Evolutionary conservation across 495 filamentous ascomycete genomes (phyloP).

Genomic region (Annulohypoxylon stygium): DNA sequence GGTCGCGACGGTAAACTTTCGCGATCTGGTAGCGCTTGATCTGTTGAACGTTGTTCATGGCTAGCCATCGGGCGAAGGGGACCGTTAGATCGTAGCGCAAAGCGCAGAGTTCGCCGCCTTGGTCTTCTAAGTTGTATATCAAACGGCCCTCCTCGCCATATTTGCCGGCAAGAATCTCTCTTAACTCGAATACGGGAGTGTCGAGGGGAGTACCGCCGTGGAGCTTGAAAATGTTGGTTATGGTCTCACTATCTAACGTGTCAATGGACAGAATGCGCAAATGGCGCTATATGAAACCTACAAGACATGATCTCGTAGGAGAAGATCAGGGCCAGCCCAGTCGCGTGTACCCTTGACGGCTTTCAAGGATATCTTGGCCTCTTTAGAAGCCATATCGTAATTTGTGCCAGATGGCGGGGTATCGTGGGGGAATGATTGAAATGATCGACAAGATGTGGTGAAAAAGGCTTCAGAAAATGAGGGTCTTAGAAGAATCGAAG

Average conservation of each 20-base stretch:
- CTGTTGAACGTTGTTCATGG: constrained; percentile 82
- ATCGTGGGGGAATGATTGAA: constrained; percentile 14
- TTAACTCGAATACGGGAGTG: constrained; percentile 66
- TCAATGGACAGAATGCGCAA: constrained; percentile 11
- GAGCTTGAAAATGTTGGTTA: constrained; percentile 54
- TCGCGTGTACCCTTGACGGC: constrained; percentile 42
- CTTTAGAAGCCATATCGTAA: constrained; percentile 40
- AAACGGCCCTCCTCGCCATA: constrained; percentile 87
- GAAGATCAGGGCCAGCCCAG: constrained; percentile 38
- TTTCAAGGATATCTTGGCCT: constrained; percentile 40
- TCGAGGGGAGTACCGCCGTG: constrained; percentile 60
- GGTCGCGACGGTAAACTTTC: constrained; percentile 75
- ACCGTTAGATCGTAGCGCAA: constrained; percentile 86
- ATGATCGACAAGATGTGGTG: constrained; percentile 2
- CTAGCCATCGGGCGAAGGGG: constrained; percentile 92
- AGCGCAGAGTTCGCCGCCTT: constrained; percentile 90
- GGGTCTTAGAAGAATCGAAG: constrained; percentile 9
- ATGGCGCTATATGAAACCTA: constrained; percentile 13
- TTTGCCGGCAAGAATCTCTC: constrained; percentile 81
- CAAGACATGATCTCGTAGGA: constrained; percentile 44
- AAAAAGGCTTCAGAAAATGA: constrained; percentile 17
- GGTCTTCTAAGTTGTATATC: constrained; percentile 90
- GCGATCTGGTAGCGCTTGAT: constrained; percentile 95
- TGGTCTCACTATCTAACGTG: constrained; percentile 40
- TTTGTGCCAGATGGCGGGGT: constrained; percentile 8